These are phyloP conservation scores for Penicillium subrubescens DNA, from an alignment of 495 filamentous ascomycete genomes.

Conservation along the genomic window DNA sequence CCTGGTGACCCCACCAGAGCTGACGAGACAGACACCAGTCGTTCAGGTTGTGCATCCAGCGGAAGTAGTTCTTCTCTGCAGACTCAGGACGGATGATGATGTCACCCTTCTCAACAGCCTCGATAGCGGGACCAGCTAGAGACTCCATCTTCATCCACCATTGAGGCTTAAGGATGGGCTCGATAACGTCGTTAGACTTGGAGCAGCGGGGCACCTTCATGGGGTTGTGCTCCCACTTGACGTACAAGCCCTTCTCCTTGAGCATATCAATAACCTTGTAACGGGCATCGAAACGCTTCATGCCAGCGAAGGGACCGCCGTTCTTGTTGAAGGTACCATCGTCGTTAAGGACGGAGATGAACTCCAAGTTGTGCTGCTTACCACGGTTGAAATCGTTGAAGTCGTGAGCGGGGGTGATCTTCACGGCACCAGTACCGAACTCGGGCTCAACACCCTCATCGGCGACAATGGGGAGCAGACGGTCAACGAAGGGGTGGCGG, in stretches of 20 bases:
- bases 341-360: slow-evolving; percentile 54
- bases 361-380: slow-evolving; percentile 62
- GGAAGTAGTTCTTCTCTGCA: slow-evolving; percentile 69
- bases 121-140: slow-evolving; percentile 60
- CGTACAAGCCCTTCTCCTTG: slow-evolving; percentile 69
- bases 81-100: slow-evolving; percentile 73
- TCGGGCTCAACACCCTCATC: slow-evolving; percentile 71
- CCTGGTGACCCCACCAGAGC: slow-evolving; percentile 85
- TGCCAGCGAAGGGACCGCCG: slow-evolving; percentile 61
- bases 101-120: slow-evolving; percentile 66
- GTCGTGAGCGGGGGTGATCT: slow-evolving; percentile 80
- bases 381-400: slow-evolving; percentile 77
- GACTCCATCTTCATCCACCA: slow-evolving; percentile 74
- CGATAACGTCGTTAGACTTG: slow-evolving; percentile 79
- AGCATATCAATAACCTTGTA: slow-evolving; percentile 70
- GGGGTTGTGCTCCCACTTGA: slow-evolving; percentile 75
- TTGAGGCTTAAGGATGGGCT: slow-evolving; percentile 78
- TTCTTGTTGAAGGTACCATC: slow-evolving; percentile 66
- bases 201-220: slow-evolving; percentile 79
- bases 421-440: slow-evolving; percentile 79
- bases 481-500: slow-evolving; percentile 68
- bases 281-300: slow-evolving; percentile 77
- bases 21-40: slow-evolving; percentile 85
- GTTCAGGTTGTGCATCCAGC: slow-evolving; percentile 73
- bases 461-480: slow-evolving; percentile 68